These are phyloP conservation scores for Trichoderma sp. DNA, from an alignment of 2,329 filamentous ascomycete genomes.

Conservation along the genomic window DNA sequence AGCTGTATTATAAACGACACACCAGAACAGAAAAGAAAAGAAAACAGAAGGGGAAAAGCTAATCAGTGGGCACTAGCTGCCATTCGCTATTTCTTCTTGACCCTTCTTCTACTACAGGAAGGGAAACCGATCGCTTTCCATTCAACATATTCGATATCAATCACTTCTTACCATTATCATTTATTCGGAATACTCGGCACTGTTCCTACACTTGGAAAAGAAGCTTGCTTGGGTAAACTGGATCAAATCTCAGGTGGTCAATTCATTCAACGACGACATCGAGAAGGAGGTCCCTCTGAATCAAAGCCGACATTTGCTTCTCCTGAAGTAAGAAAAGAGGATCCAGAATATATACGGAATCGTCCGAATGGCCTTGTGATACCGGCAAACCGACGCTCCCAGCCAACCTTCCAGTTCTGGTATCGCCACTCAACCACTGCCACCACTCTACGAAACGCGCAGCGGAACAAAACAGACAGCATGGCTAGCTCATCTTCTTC, in stretches of 20 bases:
- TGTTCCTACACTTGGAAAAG: background rate
- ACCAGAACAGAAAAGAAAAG: background rate
- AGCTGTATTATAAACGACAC: background rate
- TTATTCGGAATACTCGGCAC: background rate
- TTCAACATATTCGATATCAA: background rate
- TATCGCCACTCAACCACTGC: background rate
- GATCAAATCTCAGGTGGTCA: background rate
- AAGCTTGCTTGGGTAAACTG: background rate
- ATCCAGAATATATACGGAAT: background rate
- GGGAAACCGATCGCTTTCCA: slow-evolving; percentile 11
- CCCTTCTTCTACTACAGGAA: background rate
- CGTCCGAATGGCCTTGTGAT: slow-evolving; percentile 18
- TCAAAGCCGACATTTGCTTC: background rate
- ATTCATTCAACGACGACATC: background rate
- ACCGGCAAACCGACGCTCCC: background rate
- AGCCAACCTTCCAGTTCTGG: background rate
- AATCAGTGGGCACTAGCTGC: slow-evolving; percentile 15
- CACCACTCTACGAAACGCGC: background rate
- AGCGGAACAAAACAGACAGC: background rate
- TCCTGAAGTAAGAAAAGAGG: background rate
- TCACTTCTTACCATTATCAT: background rate
- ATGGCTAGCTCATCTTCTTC: slow-evolving; percentile 12
- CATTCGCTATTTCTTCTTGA: slow-evolving; percentile 12
- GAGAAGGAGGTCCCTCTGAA: background rate
- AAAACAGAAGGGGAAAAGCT: background rate